Evolutionary conservation across 1,139 yeast species (phyloP), one percentile per base, ranked within the genome.

Genomic region (Candida glucosophila): DNA sequence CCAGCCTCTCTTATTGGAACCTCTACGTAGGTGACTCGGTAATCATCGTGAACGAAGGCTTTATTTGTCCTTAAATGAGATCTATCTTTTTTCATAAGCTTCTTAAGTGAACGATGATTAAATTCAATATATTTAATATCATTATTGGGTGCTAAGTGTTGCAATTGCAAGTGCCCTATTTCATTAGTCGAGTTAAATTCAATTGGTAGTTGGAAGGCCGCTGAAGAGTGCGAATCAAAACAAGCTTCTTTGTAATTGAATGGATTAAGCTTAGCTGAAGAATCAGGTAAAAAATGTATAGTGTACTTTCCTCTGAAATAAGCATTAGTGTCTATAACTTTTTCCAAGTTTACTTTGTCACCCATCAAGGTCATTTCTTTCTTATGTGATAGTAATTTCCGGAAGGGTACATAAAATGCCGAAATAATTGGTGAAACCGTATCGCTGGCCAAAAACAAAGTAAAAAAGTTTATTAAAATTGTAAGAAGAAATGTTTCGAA

Each of bases 241-340:
- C 97, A 88, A 32, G 65, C 67, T 9, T 44, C 42, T 15, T 73
- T 66, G 20, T 68, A 71, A 23, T 67, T 71, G 37, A 76, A 72
- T 2, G 96, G 96, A 37, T 88, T 85, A 44, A 92, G 59, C 40
- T 67, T 62, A 3, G 93, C 95, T 0, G 93, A 78, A 22, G 94
- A 81, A 47, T 90, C 97, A 0, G 98, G 98, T 22, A 92, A 58
- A 38, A 82, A 82, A 40, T 88, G 81, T 37, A 90, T 79, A 2
- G 90, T 81, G 43, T 82, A 81, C 30, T 73, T 74, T 25, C 97
- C 98, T 40, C 73, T 77, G 44, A 90, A 80, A 47, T 86, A 93
- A 3, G 77, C 58, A 17, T 82, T 69, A 29, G 77, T 65, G 39
- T 83, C 82, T 13, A 69, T 44, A 5, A 76, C 55, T 29, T 57